phyloP scores from a whole-genome alignment of 495 filamentous ascomycete genomes.

The Aspergillus sparsus region DNA sequence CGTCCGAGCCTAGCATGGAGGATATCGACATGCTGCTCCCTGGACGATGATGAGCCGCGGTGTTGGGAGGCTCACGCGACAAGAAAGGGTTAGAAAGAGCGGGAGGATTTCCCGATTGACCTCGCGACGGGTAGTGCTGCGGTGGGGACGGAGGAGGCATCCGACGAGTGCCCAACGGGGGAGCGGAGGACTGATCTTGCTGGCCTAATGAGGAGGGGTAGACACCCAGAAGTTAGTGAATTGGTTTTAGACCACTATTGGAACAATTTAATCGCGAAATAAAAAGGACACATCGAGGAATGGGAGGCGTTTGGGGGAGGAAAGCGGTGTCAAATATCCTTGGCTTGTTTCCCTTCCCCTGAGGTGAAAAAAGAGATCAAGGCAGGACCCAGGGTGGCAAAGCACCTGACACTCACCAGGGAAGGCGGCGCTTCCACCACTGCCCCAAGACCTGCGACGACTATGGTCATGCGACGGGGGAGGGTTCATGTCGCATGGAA shows the following conservation, averaged over 20 bases:
- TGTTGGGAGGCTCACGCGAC: constrained; percentile 53
- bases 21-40: constrained; percentile 95
- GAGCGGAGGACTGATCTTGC: constrained; percentile 45
- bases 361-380: not conserved
- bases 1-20: constrained; percentile 72
- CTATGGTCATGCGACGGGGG: constrained; percentile 32
- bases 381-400: constrained; percentile 13
- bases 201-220: constrained; percentile 23
- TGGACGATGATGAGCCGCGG: constrained; percentile 52
- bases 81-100: constrained; percentile 48
- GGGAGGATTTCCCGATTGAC: constrained; percentile 43
- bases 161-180: constrained; percentile 51
- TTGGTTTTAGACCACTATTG: constrained; percentile 2
- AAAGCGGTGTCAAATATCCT: constrained; percentile 1
- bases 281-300: not conserved
- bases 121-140: constrained; percentile 50
- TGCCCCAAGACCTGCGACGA: constrained; percentile 41
- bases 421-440: constrained; percentile 38
- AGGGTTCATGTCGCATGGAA: constrained; percentile 40
- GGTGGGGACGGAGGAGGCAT: constrained; percentile 65
- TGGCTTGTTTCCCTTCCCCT: constrained; percentile 13
- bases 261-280: constrained; percentile 4
- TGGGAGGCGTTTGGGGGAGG: not conserved
- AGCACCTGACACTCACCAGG: constrained; percentile 39
- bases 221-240: constrained; percentile 21